A percentile compares a stretch with the other conserved stretches of the same genome.
phyloP scores from a whole-genome alignment of 2,329 filamentous ascomycete genomes.

The Monilinia fructicola region DNA sequence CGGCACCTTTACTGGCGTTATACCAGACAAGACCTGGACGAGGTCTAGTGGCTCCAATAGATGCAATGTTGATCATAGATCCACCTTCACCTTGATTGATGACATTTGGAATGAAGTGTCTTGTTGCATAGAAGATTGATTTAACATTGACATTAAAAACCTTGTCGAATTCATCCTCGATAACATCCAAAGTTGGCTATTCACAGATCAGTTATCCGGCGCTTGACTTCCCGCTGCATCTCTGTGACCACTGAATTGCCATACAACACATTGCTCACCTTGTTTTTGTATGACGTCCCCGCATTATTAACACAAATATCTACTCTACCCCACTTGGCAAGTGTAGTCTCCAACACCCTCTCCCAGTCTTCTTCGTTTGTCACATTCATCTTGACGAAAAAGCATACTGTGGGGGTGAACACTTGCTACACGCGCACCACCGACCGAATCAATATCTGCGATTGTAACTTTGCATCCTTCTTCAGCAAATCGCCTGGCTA shows the following conservation, averaged over 20 bases:
- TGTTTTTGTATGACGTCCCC: constrained; percentile 58
- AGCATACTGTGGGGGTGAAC: constrained; percentile 36
- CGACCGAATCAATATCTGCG: constrained; percentile 57
- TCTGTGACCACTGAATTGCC: too few relatives aligned
- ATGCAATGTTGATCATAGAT: constrained; percentile 65
- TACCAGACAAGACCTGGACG: constrained; percentile 62
- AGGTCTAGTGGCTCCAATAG: constrained; percentile 61
- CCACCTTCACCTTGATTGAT: constrained; percentile 57
- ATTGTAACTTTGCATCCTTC: constrained; percentile 63
- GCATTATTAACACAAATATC: constrained; percentile 64
- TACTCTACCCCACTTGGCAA: constrained; percentile 51
- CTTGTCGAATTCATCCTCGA: constrained; percentile 64
- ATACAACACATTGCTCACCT: constrained; percentile 39
- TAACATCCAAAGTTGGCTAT: constrained; percentile 59
- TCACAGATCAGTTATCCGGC: not conserved
- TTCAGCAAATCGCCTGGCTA: constrained; percentile 56
- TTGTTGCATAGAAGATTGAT: constrained; percentile 59
- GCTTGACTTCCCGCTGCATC: not conserved
- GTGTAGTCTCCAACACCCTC: constrained; percentile 46
- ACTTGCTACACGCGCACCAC: constrained; percentile 50
- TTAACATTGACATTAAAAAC: constrained; percentile 70
- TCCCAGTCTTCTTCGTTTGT: constrained; percentile 56
- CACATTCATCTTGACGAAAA: constrained; percentile 52
- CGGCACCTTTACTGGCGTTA: constrained; percentile 47
- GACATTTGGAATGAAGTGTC: constrained; percentile 60